Conservation (phyloP, 1,139 yeast species). For the Candida frijolesensis region DNA sequence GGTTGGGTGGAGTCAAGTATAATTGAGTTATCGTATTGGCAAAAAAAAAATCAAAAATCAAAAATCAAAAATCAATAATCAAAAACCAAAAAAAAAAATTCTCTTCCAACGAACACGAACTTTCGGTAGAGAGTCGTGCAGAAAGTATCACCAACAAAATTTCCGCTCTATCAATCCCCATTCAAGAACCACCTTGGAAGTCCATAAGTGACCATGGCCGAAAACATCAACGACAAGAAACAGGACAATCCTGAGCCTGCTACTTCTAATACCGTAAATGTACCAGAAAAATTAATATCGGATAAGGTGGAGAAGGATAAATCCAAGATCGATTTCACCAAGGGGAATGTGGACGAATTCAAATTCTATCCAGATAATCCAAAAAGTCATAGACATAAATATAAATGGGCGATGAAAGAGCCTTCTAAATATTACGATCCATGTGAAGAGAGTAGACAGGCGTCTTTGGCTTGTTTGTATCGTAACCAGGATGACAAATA, state of each 20-base stretch:
- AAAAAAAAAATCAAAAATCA: constrained; percentile 1
- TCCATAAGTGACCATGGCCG: neutral
- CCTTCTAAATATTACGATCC: constrained; percentile 91
- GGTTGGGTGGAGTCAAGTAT: neutral
- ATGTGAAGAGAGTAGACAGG: constrained; percentile 84
- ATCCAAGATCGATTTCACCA: constrained; percentile 57
- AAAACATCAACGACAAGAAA: neutral
- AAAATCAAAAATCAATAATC: constrained; percentile 3
- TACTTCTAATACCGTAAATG: neutral
- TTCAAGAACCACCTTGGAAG: neutral
- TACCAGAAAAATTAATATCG: constrained; percentile 10
- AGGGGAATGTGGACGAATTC: constrained; percentile 53
- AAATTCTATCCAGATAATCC: constrained; percentile 88
- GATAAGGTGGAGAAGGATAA: constrained; percentile 45
- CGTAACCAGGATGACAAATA: constrained; percentile 74
- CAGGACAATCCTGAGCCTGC: neutral
- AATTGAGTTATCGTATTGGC: neutral
- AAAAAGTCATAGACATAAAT: constrained; percentile 59
- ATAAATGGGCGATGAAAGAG: constrained; percentile 64
- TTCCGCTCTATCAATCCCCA: neutral
- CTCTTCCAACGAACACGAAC: constrained; percentile 1
- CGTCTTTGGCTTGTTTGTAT: constrained; percentile 79
- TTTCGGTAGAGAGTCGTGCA: constrained; percentile 4
- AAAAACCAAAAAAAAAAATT: constrained; percentile 5
- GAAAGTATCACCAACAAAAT: neutral